phyloP scores from a whole-genome alignment of 2,329 filamentous ascomycete species.

The Ascomycota sp. region DNA sequence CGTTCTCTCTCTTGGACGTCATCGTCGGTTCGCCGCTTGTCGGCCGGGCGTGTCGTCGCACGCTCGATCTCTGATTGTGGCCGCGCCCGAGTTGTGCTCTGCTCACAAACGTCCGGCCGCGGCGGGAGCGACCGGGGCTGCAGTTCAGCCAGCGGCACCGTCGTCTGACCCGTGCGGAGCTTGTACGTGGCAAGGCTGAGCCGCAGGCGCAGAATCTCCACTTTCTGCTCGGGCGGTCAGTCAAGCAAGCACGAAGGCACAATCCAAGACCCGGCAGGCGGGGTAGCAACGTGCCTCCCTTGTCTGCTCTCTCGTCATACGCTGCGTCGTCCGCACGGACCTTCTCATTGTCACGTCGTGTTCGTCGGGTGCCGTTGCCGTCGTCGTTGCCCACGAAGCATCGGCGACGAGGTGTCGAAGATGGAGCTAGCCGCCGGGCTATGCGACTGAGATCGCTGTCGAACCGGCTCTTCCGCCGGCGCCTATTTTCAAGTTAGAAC shows the following conservation, averaged over 20 bases:
- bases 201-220: conserved; percentile 45
- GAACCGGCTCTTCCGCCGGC: not conserved
- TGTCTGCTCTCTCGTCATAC: conserved; percentile 30
- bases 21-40: too few relatives aligned
- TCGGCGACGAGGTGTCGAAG: conserved; percentile 28
- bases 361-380: conserved; percentile 27
- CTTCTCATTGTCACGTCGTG: conserved; percentile 1
- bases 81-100: too few relatives aligned
- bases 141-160: conserved; percentile 41
- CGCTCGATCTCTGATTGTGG: too few relatives aligned
- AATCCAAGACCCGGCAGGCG: too few relatives aligned
- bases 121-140: conserved; percentile 16
- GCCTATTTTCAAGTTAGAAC: too few relatives aligned
- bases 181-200: conserved; percentile 57
- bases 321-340: conserved; percentile 3
- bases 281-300: conserved; percentile 21
- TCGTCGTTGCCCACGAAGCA: conserved; percentile 23
- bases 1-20: too few relatives aligned
- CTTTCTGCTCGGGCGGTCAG: conserved; percentile 30
- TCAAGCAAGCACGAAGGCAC: too few relatives aligned
- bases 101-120: conserved; percentile 7
- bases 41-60: too few relatives aligned
- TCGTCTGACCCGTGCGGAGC: conserved; percentile 49
- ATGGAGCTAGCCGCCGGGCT: conserved; percentile 25
- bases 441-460: conserved; percentile 7